Base-by-base conservation (phyloP, 805 yeast species). In the Candida schatavii region DNA sequence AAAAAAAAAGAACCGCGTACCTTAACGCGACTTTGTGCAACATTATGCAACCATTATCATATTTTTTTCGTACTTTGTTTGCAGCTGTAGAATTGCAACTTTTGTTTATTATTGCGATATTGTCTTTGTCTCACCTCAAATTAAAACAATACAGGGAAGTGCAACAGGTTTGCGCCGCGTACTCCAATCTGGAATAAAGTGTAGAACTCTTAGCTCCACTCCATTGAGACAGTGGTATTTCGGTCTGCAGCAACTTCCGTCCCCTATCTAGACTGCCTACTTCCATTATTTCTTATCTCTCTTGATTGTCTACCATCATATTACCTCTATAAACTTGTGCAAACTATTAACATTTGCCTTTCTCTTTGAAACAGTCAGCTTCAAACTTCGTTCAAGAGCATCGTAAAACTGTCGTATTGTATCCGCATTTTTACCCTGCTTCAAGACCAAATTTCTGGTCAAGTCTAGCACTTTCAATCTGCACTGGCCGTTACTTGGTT, bases 261-360 rank as follows among this genome's bases (percentile, higher is more conserved):
- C 11, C 11, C 11, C 27, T 23, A 11, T 23, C 10, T 7, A 11
- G 27, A 23, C 11, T 23, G 27, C 11, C 27, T 23, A 23, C n/a
- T n/a, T n/a, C n/a, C n/a, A n/a, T n/a, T n/a, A n/a, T n/a, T n/a
- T n/a, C n/a, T n/a, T n/a, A n/a, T n/a, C n/a, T n/a, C n/a, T n/a
- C 13, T 10, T 25, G 9, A 25, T 25, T 25, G 11, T 25, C 32
- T 29, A 29, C 14, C 17, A 11, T 29, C 14, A 29, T 29, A 17
- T 17, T 6, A 17, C n/a, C 6, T 13, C 32, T 29, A 14, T 15
- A 45, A 57, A 57, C 14, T 23, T 42, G 45, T 62, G 67, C 39
- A 52, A 44, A 40, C 59, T 51, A 44, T 61, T 62, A 5, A 62
- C 50, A 44, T 59, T 57, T 35, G 51, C 55, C 42, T 59, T 60